Evolutionary conservation across 2,329 filamentous ascomycete species (phyloP), one percentile per base, ranked within the genome.

Genomic region (Aspergillus novofumigatus): DNA sequence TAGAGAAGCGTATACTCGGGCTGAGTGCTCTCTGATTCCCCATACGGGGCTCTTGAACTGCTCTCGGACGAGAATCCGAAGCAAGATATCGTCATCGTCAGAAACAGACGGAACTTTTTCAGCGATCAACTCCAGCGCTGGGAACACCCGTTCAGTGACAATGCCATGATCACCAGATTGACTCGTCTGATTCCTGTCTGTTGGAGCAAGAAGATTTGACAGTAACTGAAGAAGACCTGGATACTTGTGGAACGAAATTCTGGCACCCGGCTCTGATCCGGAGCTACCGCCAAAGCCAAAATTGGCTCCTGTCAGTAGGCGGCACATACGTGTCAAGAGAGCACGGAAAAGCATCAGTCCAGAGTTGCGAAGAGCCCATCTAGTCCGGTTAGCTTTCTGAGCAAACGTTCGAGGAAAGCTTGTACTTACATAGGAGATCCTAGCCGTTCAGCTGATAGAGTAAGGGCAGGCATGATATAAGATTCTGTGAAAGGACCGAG

Each of bases 331-430:
- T 78, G 79, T 91, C 73, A 96, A 89, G 4, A 97, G 80, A 60
- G 91, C 91, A 54, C 93, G 86, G 62, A 97, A 86, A 6, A 99
- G 84, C 76, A 97, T 89, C 35, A 97, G 77, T 1, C 92, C 92
- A 64, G 92, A 97, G 71, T 99, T 99, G 1, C 92, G 87, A 56
- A 99, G 92, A 0, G 92, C 91, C 94, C 94, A 99, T 23, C 86
- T 90, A 10, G 20, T 26, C 8, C 14, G 14, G 45, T 70, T 51
- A 67, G 61, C 23, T 21, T 56, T 11, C 26, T 58, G 3, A 48
- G 20, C 7, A 26, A n/a, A 21, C 21, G 6, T 4, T 20, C 3
- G 17, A 23, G 8, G 17, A n/a, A 49, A 44, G 51, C 3, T 48
- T 53, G 23, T 1, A 65, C 83, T 75, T 77, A 90, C 84, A 94